Percentiles rank a stretch among this genome's conserved stretches.
Evolutionary conservation across 257 asterid species (phyloP).

Genomic region (Rauvolfia tetraphylla): DNA sequence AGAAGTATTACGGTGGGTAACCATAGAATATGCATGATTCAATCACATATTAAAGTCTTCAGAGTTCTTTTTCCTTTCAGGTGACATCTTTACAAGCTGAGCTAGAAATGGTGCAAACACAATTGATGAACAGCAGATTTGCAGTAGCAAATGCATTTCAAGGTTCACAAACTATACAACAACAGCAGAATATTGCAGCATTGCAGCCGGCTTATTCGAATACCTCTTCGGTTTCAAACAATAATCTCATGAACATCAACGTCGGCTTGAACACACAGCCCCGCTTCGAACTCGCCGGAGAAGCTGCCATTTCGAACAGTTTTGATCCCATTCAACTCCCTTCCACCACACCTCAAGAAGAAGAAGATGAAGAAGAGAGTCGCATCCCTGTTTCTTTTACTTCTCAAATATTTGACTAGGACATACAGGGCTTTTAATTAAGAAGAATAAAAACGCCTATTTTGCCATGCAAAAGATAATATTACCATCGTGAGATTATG

Average conservation of each 20-base stretch:
- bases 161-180: conserved; percentile 28
- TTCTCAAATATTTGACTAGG: conserved; percentile 47
- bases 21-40: too few species aligned
- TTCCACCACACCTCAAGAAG: conserved; percentile 23
- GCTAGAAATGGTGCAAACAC: conserved; percentile 63
- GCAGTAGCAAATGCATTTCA: conserved; percentile 61
- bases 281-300: conserved; percentile 31
- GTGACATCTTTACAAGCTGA: conserved; percentile 80
- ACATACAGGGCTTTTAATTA: too few species aligned
- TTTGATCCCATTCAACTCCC: conserved; percentile 41
- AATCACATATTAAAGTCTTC: too few species aligned
- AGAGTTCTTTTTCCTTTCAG: conserved; percentile 26
- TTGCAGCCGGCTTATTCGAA: conserved; percentile 63
- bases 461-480: too few species aligned
- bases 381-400: conserved; percentile 51
- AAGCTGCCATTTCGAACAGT: conserved; percentile 28
- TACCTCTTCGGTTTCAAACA: conserved; percentile 65
- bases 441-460: not conserved
- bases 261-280: too few species aligned
- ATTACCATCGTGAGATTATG: too few species aligned
- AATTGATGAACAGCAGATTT: conserved; percentile 59
- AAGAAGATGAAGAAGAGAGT: conserved; percentile 54
- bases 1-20: too few species aligned
- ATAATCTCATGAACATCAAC: conserved; percentile 44
- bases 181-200: conserved; percentile 18